phyloP scores from a whole-genome alignment of 441 rosid species.

The Breynia disticha region DNA sequence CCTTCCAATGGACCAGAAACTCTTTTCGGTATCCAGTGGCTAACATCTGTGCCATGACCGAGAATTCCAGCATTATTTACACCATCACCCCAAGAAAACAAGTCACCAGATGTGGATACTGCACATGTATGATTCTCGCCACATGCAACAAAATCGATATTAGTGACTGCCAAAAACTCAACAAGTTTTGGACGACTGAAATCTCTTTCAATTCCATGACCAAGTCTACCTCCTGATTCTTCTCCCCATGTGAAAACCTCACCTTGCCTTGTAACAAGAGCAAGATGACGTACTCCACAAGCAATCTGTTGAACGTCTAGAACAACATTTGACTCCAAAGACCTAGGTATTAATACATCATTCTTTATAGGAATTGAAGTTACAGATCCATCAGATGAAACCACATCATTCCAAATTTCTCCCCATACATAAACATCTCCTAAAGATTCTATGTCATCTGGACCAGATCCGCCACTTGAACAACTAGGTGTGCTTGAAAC shows the following conservation, averaged over 20 bases:
- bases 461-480: slow-evolving; percentile 9
- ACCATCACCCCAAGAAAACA: slow-evolving; percentile 80
- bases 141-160: slow-evolving; percentile 53
- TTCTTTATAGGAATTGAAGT: background rate
- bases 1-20: slow-evolving; percentile 72
- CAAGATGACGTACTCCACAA: slow-evolving; percentile 38
- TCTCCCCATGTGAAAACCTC: slow-evolving; percentile 84
- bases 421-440: slow-evolving; percentile 11
- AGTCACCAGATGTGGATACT: slow-evolving; percentile 52
- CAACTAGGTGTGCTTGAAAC: slow-evolving; percentile 6
- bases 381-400: background rate
- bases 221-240: too few species aligned
- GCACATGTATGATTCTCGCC: slow-evolving; percentile 67
- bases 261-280: slow-evolving; percentile 72
- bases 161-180: slow-evolving; percentile 53
- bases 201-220: slow-evolving; percentile 55
- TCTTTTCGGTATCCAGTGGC: slow-evolving; percentile 76
- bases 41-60: slow-evolving; percentile 58
- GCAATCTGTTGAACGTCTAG: slow-evolving; percentile 21
- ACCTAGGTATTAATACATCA: slow-evolving; percentile 36
- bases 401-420: background rate
- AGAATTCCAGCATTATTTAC: slow-evolving; percentile 58
- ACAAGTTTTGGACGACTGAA: slow-evolving; percentile 52
- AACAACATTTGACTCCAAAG: slow-evolving; percentile 63
- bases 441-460: slow-evolving; percentile 11